Conservation (phyloP, 768 basidiomycete genomes). For the Boletus fagicola region DNA sequence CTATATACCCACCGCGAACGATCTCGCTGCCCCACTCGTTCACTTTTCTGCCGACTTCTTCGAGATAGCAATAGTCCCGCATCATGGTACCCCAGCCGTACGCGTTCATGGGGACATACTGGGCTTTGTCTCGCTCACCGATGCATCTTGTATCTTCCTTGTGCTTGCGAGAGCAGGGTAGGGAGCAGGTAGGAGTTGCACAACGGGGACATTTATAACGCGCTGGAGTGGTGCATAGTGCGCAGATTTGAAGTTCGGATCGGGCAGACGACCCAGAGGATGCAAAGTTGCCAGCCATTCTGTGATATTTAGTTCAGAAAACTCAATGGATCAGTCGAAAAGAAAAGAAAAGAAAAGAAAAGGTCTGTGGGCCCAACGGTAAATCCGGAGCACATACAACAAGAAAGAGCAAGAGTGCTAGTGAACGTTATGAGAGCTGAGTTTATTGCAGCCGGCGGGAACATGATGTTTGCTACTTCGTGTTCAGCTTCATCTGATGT, state of each 20-base stretch:
- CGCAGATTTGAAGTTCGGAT: conserved; percentile 39
- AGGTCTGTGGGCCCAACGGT: neutral
- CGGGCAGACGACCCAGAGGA: conserved; percentile 17
- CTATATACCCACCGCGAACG: conserved; percentile 53
- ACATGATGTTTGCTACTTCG: neutral
- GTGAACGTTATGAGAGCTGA: too few relatives aligned
- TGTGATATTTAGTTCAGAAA: neutral
- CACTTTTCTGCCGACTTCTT: conserved; percentile 77
- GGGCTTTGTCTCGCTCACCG: conserved; percentile 69
- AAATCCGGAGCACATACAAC: neutral
- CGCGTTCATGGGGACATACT: conserved; percentile 76
- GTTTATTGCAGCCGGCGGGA: neutral
- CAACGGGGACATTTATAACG: conserved; percentile 85
- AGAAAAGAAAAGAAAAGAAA: neutral
- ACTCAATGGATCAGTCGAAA: neutral
- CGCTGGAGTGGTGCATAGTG: conserved; percentile 47
- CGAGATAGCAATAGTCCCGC: conserved; percentile 85
- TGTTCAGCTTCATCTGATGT: conserved; percentile 13
- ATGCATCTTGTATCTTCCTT: conserved; percentile 61
- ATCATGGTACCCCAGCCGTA: conserved; percentile 87
- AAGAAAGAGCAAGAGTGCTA: too few relatives aligned
- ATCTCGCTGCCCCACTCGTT: conserved; percentile 73
- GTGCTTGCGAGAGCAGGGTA: conserved; percentile 65
- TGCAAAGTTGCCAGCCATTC: conserved; percentile 9
- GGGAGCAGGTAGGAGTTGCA: conserved; percentile 66